These are phyloP conservation scores for Protea cynaroides DNA, from an alignment of 164 flowering plant species.

Conservation along the genomic window DNA sequence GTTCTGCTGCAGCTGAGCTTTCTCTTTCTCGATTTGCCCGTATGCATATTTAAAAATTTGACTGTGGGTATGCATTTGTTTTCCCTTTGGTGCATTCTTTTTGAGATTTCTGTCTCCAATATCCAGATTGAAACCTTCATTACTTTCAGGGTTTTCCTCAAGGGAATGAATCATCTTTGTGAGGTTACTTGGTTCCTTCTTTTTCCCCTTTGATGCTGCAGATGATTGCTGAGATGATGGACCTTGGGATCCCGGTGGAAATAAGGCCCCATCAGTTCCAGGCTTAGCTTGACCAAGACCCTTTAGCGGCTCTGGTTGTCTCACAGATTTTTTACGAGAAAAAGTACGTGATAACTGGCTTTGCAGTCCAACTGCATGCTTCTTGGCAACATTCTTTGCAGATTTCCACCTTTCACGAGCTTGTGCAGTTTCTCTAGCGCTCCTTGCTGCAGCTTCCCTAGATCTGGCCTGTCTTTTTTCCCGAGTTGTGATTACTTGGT, in stretches of 20 bases:
- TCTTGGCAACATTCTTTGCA: slow-evolving; percentile 78
- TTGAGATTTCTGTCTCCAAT: slow-evolving; percentile 67
- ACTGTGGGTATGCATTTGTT: slow-evolving; percentile 72
- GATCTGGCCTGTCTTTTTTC: slow-evolving; percentile 79
- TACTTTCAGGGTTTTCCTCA: slow-evolving; percentile 60
- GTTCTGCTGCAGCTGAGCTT: slow-evolving; percentile 72
- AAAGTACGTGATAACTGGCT: slow-evolving; percentile 80
- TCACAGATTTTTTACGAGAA: slow-evolving; percentile 56
- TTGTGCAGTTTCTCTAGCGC: slow-evolving; percentile 86
- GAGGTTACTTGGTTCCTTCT: slow-evolving; percentile 59
- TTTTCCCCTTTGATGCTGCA: slow-evolving; percentile 35
- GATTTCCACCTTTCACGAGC: slow-evolving; percentile 92
- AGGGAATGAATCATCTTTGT: slow-evolving; percentile 57
- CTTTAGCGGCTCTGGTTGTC: slow-evolving; percentile 28
- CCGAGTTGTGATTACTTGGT: slow-evolving; percentile 83
- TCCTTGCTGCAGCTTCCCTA: slow-evolving; percentile 84
- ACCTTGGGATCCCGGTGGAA: slow-evolving; percentile 33
- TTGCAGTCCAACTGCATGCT: slow-evolving; percentile 64
- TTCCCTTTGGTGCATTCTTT: slow-evolving; percentile 61
- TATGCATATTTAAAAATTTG: slow-evolving; percentile 97
- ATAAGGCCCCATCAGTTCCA: slow-evolving; percentile 47
- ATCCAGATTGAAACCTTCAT: slow-evolving; percentile 67
- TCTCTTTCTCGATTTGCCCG: slow-evolving; percentile 95
- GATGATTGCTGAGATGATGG: slow-evolving; percentile 29
- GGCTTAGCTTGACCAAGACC: slow-evolving; percentile 28